phyloP scores from a whole-genome alignment of 306 rosid genomes.

The Senna tora region DNA sequence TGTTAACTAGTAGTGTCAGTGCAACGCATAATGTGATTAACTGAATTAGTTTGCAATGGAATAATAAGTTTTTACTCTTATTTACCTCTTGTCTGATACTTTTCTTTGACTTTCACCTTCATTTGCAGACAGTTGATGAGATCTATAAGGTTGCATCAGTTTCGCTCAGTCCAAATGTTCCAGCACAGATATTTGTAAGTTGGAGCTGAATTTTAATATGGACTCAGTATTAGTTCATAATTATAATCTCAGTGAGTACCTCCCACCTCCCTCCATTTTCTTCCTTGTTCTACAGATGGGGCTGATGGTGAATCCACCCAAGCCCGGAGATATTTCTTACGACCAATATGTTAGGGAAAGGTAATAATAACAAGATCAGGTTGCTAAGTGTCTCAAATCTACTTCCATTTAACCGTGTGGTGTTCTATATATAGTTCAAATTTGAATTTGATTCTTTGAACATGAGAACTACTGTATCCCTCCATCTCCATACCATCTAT shows the following conservation, averaged over 20 bases:
- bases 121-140: constrained; percentile 94
- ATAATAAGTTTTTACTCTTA: background rate
- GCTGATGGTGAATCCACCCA: constrained; percentile 88
- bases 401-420: constrained; percentile 2
- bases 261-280: constrained; percentile 28
- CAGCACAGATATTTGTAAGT: constrained; percentile 99
- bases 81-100: constrained; percentile 9
- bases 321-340: constrained; percentile 95
- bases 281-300: constrained; percentile 77
- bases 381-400: constrained; percentile 28
- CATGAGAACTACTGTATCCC: constrained; percentile 29
- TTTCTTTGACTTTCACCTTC: constrained; percentile 36
- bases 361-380: constrained; percentile 47
- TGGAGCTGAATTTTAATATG: constrained; percentile 31
- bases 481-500: constrained; percentile 8
- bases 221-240: constrained; percentile 13
- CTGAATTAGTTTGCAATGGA: background rate
- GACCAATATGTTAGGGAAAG: constrained; percentile 87
- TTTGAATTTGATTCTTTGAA: background rate
- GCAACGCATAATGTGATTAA: background rate
- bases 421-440: background rate
- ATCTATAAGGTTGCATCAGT: constrained; percentile 87
- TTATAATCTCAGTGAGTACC: constrained; percentile 29
- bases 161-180: constrained; percentile 94
- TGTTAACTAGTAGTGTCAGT: background rate